Percentiles rank a stretch among this genome's conserved stretches.
Evolutionary conservation across 306 rosid species (phyloP).

Genomic region (Casuarina glauca): DNA sequence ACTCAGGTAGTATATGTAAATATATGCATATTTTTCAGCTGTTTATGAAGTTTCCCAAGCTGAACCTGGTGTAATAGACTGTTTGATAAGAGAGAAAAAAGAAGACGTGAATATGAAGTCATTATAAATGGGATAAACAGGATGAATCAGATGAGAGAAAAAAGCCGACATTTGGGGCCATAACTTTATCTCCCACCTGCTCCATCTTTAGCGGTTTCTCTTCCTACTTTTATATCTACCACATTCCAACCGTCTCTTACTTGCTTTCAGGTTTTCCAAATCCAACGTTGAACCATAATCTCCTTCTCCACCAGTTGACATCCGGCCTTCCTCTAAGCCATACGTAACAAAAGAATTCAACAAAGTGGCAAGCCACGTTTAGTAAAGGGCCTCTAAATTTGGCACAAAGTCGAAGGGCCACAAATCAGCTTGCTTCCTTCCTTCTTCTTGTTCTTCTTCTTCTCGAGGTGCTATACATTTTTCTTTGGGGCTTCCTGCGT

Average conservation of each 20-base stretch:
- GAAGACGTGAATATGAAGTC: background rate
- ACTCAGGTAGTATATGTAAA: background rate
- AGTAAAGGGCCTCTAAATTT: conserved; percentile 12
- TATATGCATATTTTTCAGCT: no score
- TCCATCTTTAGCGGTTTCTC: conserved; percentile 44
- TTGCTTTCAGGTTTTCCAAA: conserved; percentile 27
- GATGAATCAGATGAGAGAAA: background rate
- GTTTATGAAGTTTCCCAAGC: no score
- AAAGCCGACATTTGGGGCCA: background rate
- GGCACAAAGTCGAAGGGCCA: conserved; percentile 11
- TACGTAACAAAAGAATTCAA: background rate
- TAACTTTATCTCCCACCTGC: conserved; percentile 26
- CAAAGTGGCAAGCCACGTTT: background rate
- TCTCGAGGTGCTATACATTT: conserved; percentile 11
- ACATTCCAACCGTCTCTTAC: conserved; percentile 35
- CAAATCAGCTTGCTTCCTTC: conserved; percentile 13
- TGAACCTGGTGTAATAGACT: background rate
- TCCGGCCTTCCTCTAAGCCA: background rate
- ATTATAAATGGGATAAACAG: background rate
- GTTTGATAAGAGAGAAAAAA: background rate
- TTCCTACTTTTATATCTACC: conserved; percentile 28
- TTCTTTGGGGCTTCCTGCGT: background rate
- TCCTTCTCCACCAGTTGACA: background rate
- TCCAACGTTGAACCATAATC: conserved; percentile 10
- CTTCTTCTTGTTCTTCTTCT: background rate